A percentile compares a stretch with the other conserved stretches of the same genome.
Conservation (phyloP, 2,329 filamentous ascomycete species). For the Eutypa lata region DNA sequence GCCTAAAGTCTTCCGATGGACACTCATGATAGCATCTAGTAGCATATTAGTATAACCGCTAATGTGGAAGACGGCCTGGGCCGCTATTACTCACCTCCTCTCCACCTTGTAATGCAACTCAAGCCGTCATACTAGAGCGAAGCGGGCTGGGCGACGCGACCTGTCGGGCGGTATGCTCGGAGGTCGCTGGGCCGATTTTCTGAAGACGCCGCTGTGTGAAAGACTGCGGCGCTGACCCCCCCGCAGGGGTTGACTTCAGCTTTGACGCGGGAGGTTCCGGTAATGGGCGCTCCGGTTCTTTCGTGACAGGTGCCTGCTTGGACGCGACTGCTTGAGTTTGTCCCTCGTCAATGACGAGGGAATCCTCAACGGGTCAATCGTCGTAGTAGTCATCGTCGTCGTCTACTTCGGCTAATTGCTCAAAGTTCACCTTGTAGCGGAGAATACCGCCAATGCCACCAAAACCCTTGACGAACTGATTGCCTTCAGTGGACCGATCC, state of each 20-base stretch:
- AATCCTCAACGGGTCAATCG: slow-evolving; percentile 55
- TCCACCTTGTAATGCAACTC: slow-evolving; percentile 24
- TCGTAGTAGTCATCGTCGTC: slow-evolving; percentile 93
- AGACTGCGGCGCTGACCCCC: slow-evolving; percentile 29
- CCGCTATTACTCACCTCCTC: slow-evolving; percentile 23
- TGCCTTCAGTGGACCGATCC: slow-evolving; percentile 94
- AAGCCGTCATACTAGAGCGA: slow-evolving; percentile 65
- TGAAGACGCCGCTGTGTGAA: slow-evolving; percentile 44
- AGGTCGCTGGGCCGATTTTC: slow-evolving; percentile 43
- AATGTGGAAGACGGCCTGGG: not conserved
- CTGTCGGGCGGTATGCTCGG: slow-evolving; percentile 43
- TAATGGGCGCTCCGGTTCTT: slow-evolving; percentile 35
- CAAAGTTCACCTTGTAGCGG: slow-evolving; percentile 99
- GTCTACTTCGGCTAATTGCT: slow-evolving; percentile 88
- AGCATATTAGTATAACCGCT: not conserved
- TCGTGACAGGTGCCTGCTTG: slow-evolving; percentile 35
- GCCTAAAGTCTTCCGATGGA: slow-evolving; percentile 11
- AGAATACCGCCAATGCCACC: slow-evolving; percentile 97
- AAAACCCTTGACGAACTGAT: slow-evolving; percentile 99
- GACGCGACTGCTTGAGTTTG: slow-evolving; percentile 59
- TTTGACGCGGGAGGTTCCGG: slow-evolving; percentile 40
- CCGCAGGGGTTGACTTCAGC: slow-evolving; percentile 17
- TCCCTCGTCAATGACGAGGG: slow-evolving; percentile 88
- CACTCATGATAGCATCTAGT: slow-evolving; percentile 15
- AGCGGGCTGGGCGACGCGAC: slow-evolving; percentile 64